Base-by-base conservation (phyloP, 1,139 yeast genomes). In the Geotrichum citri-aurantii region DNA sequence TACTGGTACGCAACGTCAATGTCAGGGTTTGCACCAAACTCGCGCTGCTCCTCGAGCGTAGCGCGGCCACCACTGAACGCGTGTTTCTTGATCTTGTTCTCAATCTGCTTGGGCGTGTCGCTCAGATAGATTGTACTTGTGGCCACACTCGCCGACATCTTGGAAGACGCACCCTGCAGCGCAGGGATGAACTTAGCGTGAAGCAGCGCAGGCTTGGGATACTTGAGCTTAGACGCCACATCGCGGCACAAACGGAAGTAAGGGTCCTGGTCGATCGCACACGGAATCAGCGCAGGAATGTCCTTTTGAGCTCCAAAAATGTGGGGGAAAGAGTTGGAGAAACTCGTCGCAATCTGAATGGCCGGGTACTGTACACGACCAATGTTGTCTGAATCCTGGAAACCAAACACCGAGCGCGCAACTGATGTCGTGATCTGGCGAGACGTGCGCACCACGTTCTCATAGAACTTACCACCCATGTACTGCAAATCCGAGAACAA, bases 221-320 rank as follows among this genome's bases (percentile, higher is more conserved):
- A 95, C 75, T 87, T 88, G 71, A 95, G 81, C 73, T 92, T 93
- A 70, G 86, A 91, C 27, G 99, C 97, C 64, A 95, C 99, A 72
- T 95, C 99, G 75, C 99, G 82, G 75, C 97, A 89, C 33, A 95
- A 96, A 73, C 99, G 82, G 78, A 95, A 95, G 75, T 95, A 95
- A 46, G 99, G 99, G 74, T 95, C 99, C 77, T 92, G 97, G 73
- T 95, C 99, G 73, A 95, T 95, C 52, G 99, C 99, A 80, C 99
- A 95, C 47, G 99, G 99, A 73, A 95, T 95, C 73, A 95, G 79
- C 75, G 97, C 89, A 61, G 97, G 99, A 50, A 77, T 72, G 1
- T 97, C 92, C 74, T 87, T 86, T 55, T 91, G 91, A 68, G 86
- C 76, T 11, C 90, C 97, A 67, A 95, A 82, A 33, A 95, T 87